phyloP scores from a whole-genome alignment of 1,139 yeast genomes.

The Sugiyamaella castrensis region DNA sequence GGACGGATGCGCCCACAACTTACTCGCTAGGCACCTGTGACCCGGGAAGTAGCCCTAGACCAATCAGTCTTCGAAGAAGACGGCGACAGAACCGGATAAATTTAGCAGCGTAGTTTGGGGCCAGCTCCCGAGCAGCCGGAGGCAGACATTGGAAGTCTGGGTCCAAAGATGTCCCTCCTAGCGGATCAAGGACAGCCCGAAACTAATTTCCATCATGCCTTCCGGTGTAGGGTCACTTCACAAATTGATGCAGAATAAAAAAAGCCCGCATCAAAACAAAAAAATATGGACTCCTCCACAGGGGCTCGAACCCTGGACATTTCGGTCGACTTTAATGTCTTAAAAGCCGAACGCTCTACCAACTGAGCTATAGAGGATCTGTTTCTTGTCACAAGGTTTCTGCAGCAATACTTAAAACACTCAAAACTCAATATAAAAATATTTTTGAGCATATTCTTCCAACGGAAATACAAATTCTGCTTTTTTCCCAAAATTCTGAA shows the following conservation, averaged over 20 bases:
- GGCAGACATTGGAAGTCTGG: not conserved
- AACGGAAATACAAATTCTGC: no score
- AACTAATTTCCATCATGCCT: no score
- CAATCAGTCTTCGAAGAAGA: not conserved
- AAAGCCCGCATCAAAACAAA: no score
- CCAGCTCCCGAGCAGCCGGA: constrained; percentile 4
- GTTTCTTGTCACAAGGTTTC: not conserved
- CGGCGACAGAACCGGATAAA: no score
- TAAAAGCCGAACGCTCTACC: constrained; percentile 54
- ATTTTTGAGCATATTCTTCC: no score
- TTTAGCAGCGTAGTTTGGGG: constrained; percentile 2
- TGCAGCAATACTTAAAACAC: no score
- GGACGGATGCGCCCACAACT: not conserved
- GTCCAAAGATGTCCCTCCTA: not conserved
- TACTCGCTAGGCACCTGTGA: not conserved
- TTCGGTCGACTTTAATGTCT: constrained; percentile 36
- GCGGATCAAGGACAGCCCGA: not conserved
- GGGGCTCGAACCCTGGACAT: constrained; percentile 51
- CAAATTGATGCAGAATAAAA: not conserved
- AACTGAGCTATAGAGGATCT: constrained; percentile 46
- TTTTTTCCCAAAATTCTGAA: no score
- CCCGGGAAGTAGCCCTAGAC: not conserved
- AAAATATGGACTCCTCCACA: constrained; percentile 40
- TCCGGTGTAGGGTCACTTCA: not conserved
- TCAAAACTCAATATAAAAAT: no score